Percentiles rank a stretch among this genome's conserved stretches.
Conservation (phyloP, 148 eudicot genomes). For the Mesembryanthemum crystallinum region DNA sequence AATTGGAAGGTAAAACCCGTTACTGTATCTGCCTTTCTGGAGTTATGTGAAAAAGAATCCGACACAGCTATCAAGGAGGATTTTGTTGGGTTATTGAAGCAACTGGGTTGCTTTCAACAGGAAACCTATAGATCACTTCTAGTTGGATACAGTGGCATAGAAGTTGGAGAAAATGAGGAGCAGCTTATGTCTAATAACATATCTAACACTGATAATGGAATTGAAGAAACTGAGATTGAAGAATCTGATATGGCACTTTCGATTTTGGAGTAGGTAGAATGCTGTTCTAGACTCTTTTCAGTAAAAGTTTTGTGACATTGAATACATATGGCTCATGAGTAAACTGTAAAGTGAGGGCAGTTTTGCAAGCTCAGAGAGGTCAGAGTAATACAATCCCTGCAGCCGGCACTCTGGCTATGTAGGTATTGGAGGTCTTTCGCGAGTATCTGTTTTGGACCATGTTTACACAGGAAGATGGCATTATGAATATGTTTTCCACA, state of each 20-base stretch:
- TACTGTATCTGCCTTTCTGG: conserved; percentile 41
- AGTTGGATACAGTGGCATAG: conserved; percentile 10
- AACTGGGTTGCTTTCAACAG: conserved; percentile 57
- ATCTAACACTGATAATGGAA: conserved; percentile 26
- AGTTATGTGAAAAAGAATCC: conserved; percentile 49
- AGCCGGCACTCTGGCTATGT: neutral
- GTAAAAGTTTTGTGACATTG: neutral
- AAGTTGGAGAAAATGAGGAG: conserved; percentile 12
- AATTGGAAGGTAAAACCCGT: conserved; percentile 64
- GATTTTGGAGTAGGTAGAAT: conserved; percentile 6
- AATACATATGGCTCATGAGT: neutral
- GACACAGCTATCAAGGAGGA: conserved; percentile 50
- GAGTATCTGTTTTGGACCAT: too few species aligned
- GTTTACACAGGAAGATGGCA: too few species aligned
- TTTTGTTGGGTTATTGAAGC: conserved; percentile 48
- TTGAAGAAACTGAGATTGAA: conserved; percentile 30
- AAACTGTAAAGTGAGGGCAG: neutral
- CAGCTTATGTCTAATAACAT: conserved; percentile 12
- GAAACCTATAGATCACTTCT: conserved; percentile 41
- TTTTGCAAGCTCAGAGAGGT: neutral
- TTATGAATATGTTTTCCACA: neutral
- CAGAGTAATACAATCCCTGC: neutral
- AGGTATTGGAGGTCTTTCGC: neutral
- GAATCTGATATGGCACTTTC: conserved; percentile 40
- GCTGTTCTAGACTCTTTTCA: neutral